These are phyloP conservation scores for Globisporangium canariense DNA, from an alignment of 352 stramenopile species.

Conservation along the genomic window DNA sequence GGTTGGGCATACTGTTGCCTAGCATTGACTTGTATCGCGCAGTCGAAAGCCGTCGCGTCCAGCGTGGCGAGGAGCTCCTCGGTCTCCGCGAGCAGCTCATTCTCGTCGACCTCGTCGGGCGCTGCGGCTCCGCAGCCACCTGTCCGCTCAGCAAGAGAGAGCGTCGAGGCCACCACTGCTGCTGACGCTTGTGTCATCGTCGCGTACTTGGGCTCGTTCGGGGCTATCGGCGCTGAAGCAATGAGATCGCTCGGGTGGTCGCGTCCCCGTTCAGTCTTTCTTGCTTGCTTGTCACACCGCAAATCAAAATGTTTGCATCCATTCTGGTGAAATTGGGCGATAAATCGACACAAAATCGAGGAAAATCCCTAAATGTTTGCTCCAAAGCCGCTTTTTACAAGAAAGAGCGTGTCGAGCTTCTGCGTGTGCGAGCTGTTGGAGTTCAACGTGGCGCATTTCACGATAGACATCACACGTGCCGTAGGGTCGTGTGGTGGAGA, in stretches of 20 bases:
- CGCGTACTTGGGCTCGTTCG: neutral
- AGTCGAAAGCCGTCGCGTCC: constrained; percentile 3
- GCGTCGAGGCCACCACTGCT: neutral
- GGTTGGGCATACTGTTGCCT: neutral
- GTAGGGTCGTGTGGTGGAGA: no score
- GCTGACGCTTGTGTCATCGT: neutral
- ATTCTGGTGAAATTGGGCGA: neutral
- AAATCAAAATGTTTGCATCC: neutral
- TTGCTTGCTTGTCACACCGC: neutral
- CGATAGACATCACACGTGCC: no score
- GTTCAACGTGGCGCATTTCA: no score
- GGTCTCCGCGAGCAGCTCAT: constrained; percentile 1
- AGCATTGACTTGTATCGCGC: neutral
- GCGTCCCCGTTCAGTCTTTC: neutral
- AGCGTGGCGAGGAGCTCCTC: constrained; percentile 5
- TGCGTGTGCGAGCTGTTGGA: no score
- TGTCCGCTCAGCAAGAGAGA: neutral
- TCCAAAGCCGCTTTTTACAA: neutral
- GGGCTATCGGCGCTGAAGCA: neutral
- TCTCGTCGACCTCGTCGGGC: neutral
- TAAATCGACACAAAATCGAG: neutral
- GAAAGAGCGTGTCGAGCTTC: no score
- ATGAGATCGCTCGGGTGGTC: neutral
- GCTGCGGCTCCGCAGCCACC: neutral
- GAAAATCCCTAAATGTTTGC: neutral